Evolutionary conservation across 2,329 filamentous ascomycete species (phyloP), one percentile per base, ranked within the genome.

Genomic region (Elsinoe perseae): DNA sequence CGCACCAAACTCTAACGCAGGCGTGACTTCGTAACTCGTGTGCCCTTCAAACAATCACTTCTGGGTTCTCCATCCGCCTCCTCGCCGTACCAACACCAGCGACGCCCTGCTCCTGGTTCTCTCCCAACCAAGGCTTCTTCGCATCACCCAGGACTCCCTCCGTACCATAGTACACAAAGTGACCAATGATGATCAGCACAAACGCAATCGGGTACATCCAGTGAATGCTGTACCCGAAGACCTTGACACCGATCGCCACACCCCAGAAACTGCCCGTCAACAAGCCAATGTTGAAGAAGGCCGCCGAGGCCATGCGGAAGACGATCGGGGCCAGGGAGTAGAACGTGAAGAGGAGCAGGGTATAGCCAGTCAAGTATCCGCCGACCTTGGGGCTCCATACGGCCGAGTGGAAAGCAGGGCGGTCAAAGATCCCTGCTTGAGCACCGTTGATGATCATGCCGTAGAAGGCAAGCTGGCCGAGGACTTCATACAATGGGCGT

Each of bases 231-330:
- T 87, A 81, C 43, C 85, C 82, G 66, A 98, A 95, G 50, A 97
- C 87, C 68, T 85, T 80, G 63, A 95, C 82, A 50, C 93, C 93
- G 64, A 98, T 92, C 63, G 95, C 86, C 60, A 95, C 86, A 62
- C 90, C 91, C 93, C 93, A 98, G 75, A 97, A 97, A 73, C 95
- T 96, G 64, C 85, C 89, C 1, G 93, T 97, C 59, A 98, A 77
- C 62, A 98, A 77, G 6, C 87, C 92, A 66, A 97, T 95, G 72
- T 98, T 95, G 77, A 96, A 95, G 74, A 98, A 96, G 18, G 91
- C 92, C 2, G 93, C 93, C 14, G 83, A 87, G 25, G 87, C 87
- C 75, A 97, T 86, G 62, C 93, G 88, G 72, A 97, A 85, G 61
- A 98, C 80, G 56, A 97, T 74, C 0, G 93, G 93, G 0, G 87